phyloP scores from a whole-genome alignment of 1,139 yeast species.

The Kazachstania sp. region DNA sequence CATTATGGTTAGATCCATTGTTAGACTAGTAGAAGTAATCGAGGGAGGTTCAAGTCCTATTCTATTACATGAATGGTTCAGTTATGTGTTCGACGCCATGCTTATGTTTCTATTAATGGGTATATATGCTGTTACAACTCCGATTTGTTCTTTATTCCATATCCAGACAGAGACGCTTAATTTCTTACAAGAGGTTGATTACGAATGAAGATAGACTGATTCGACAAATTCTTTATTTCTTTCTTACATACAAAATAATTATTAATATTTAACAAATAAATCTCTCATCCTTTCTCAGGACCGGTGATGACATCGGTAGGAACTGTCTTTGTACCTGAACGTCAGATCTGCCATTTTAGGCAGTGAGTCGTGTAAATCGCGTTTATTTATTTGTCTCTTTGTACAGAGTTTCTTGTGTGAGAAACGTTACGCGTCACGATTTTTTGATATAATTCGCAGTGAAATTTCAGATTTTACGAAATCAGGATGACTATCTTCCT shows the following conservation, averaged over 20 bases:
- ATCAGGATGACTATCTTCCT: neutral
- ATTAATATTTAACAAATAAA: neutral
- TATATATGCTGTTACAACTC: neutral
- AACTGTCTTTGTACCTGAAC: neutral
- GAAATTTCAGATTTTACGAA: neutral
- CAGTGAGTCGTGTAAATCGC: neutral
- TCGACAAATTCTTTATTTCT: neutral
- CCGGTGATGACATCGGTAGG: neutral
- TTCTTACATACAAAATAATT: neutral
- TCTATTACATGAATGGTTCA: conserved; percentile 32
- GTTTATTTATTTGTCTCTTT: neutral
- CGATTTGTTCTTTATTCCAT: neutral
- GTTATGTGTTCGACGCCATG: conserved; percentile 33
- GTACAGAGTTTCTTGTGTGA: neutral
- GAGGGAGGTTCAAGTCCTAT: conserved; percentile 34
- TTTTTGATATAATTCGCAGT: no score
- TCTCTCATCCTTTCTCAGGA: neutral
- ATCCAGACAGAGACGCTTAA: neutral
- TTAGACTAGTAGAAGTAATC: conserved; percentile 35
- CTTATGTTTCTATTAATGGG: conserved; percentile 19
- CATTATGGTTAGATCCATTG: conserved; percentile 35
- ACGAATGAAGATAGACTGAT: neutral
- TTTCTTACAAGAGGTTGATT: neutral
- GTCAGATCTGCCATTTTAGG: neutral
- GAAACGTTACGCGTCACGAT: no score